Percentiles rank a stretch among this genome's conserved stretches.
Conservation (phyloP, 176 grass and related monocot genomes). For the Thinopyrum elongatum region DNA sequence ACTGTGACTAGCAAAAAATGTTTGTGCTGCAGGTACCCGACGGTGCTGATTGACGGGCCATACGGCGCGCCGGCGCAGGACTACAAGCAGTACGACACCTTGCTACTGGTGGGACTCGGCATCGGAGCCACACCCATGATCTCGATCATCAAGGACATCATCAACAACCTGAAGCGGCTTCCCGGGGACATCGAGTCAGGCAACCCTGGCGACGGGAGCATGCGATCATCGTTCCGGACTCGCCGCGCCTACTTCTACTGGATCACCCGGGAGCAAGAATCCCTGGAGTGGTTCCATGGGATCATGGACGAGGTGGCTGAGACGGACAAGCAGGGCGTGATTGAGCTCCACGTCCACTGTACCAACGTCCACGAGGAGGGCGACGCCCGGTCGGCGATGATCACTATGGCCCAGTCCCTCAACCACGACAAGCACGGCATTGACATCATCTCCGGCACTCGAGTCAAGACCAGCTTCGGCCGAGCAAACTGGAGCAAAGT, state of each 20-base stretch:
- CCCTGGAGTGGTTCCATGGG: conserved; percentile 92
- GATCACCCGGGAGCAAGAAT: conserved; percentile 80
- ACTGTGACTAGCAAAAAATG: not conserved
- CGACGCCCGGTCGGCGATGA: conserved; percentile 68
- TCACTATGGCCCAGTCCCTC: conserved; percentile 84
- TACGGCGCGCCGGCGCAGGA: conserved; percentile 87
- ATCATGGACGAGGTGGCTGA: conserved; percentile 91
- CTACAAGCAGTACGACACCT: conserved; percentile 82
- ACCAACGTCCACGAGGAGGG: conserved; percentile 95
- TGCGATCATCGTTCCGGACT: conserved; percentile 50
- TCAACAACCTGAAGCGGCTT: conserved; percentile 63
- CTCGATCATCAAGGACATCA: conserved; percentile 91
- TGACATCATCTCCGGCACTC: conserved; percentile 75
- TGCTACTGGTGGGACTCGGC: conserved; percentile 75
- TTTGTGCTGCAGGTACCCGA: conserved; percentile 49
- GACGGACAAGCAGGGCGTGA: conserved; percentile 64
- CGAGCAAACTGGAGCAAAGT: conserved; percentile 89
- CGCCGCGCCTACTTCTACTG: conserved; percentile 88
- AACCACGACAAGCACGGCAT: conserved; percentile 78
- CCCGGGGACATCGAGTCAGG: conserved; percentile 43
- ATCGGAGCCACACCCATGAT: conserved; percentile 94
- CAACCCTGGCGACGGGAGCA: not conserved
- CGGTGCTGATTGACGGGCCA: conserved; percentile 78
- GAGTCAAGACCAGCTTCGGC: conserved; percentile 88
- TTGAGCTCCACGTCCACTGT: conserved; percentile 92